Percentiles rank a stretch among this genome's conserved stretches.
Evolutionary conservation across 1,139 yeast species (phyloP).

Genomic region (Yamadazyma dushanensis): DNA sequence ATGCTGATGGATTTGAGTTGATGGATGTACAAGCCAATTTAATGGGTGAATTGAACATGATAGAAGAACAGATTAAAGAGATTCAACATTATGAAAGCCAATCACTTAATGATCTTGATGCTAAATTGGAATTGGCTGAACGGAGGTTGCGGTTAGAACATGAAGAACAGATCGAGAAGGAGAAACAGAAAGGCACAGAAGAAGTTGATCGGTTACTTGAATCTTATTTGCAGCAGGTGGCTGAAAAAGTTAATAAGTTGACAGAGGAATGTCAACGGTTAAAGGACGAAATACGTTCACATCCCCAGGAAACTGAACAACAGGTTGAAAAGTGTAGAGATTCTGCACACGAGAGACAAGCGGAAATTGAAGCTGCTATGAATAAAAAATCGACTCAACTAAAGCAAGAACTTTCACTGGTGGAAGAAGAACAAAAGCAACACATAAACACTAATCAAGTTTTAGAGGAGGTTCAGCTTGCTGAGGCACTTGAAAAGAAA

Average conservation of each 20-base stretch:
- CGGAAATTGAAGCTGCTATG: neutral
- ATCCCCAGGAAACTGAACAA: neutral
- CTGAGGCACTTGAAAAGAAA: conserved; percentile 8
- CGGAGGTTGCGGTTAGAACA: conserved; percentile 35
- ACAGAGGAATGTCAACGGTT: conserved; percentile 9
- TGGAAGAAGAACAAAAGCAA: conserved; percentile 5
- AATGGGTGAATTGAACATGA: conserved; percentile 18
- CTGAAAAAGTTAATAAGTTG: conserved; percentile 7
- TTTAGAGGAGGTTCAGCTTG: conserved; percentile 3
- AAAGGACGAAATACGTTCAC: neutral
- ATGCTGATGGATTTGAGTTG: conserved; percentile 39
- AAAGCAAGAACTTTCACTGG: conserved; percentile 6
- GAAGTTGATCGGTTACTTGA: conserved; percentile 37
- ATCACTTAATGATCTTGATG: conserved; percentile 29
- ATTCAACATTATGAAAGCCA: conserved; percentile 26
- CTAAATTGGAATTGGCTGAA: conserved; percentile 34
- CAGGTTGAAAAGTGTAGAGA: neutral
- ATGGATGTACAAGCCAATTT: conserved; percentile 31
- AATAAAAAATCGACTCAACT: neutral
- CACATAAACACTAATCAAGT: conserved; percentile 1
- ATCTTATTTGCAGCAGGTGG: conserved; percentile 10
- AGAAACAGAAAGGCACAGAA: conserved; percentile 35
- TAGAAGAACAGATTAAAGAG: conserved; percentile 32
- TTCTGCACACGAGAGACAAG: neutral
- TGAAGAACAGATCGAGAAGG: conserved; percentile 32